Percentiles rank a stretch among this genome's conserved stretches.
Conservation (phyloP, 352 stramenopile species). For the Globisporangium camurandrum region DNA sequence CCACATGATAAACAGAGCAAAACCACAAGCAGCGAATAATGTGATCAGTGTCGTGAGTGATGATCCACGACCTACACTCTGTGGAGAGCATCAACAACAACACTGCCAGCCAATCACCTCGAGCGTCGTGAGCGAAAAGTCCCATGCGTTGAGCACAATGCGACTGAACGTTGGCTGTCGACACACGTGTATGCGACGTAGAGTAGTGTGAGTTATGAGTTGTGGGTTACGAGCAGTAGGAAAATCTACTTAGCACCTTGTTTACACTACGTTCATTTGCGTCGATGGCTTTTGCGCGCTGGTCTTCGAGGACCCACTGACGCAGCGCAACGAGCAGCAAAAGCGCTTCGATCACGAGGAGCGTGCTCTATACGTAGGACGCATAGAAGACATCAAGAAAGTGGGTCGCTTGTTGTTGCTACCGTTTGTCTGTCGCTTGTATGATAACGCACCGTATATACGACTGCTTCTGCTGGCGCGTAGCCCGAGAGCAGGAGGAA, state of each 20-base stretch:
- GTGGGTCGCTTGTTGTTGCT: too few species aligned
- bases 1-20: neutral
- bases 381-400: too few species aligned
- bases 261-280: constrained; percentile 36
- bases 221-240: too few species aligned
- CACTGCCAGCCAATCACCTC: constrained; percentile 18
- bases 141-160: constrained; percentile 67
- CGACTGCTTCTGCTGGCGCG: constrained; percentile 31
- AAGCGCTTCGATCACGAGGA: constrained; percentile 38
- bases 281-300: constrained; percentile 43
- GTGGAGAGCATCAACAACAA: neutral
- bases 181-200: too few species aligned
- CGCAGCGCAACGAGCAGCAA: constrained; percentile 51
- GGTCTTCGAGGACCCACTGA: constrained; percentile 75
- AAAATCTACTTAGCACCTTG: too few species aligned
- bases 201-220: neutral
- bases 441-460: constrained; percentile 37
- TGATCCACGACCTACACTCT: too few species aligned
- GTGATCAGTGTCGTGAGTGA: neutral
- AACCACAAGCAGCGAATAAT: neutral
- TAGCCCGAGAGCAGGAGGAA: constrained; percentile 64
- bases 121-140: constrained; percentile 36
- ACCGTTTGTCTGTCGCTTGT: too few species aligned
- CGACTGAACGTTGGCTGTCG: constrained; percentile 56
- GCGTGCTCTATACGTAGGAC: too few species aligned